Percentiles rank a stretch among this genome's conserved stretches.
Conservation (phyloP, 345 rosid species). For the Gynandropsis gynandra region DNA sequence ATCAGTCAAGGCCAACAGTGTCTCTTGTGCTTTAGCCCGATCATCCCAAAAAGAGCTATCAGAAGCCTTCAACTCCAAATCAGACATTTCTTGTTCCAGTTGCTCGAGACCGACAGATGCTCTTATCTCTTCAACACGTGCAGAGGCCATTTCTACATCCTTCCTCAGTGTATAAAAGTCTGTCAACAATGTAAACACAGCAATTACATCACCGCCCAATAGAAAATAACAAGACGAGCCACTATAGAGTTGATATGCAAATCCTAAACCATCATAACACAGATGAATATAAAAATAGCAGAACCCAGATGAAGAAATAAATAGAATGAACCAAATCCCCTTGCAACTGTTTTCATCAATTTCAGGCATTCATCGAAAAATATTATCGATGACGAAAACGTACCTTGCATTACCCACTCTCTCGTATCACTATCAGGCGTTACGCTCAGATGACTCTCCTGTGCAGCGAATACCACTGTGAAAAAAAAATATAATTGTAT, state of each 20-base stretch:
- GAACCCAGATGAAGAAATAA: background rate
- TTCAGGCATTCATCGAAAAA: no score
- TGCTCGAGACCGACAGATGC: conserved; percentile 46
- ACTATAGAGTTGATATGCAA: background rate
- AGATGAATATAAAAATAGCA: background rate
- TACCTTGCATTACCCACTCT: conserved; percentile 87
- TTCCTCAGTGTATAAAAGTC: conserved; percentile 76
- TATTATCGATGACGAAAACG: background rate
- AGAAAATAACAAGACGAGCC: background rate
- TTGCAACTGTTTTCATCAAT: no score
- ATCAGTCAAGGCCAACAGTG: conserved; percentile 60
- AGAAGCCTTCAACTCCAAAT: conserved; percentile 60
- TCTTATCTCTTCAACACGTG: conserved; percentile 63
- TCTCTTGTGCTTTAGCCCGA: conserved; percentile 67
- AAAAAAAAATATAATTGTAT: background rate
- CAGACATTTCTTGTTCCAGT: conserved; percentile 48
- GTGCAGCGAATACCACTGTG: conserved; percentile 40
- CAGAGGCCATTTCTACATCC: conserved; percentile 65
- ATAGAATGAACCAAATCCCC: no score
- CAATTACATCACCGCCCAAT: background rate
- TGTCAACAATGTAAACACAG: conserved; percentile 27
- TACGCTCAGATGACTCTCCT: conserved; percentile 44
- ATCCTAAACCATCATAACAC: background rate
- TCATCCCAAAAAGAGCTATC: conserved; percentile 84
- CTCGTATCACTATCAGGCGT: conserved; percentile 37